phyloP scores from a whole-genome alignment of 2,329 filamentous ascomycete species.

The Talaromyces sp. region DNA sequence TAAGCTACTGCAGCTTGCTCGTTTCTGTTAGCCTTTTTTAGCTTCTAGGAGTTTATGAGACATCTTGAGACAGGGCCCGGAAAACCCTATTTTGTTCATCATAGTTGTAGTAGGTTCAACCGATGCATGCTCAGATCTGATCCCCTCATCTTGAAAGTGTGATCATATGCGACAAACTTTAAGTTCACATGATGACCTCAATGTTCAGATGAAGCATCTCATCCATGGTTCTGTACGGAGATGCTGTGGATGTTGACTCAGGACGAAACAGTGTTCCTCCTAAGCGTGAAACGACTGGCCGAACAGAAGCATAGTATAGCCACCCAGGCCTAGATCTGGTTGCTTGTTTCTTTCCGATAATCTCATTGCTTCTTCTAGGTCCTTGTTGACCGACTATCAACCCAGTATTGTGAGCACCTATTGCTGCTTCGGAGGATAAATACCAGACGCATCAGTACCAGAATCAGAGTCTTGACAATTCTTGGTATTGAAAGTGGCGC shows the following conservation, averaged over 20 bases:
- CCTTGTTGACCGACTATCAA: neutral
- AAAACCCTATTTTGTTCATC: neutral
- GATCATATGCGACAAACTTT: neutral
- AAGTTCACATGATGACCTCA: neutral
- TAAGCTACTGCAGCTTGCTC: neutral
- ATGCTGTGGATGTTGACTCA: neutral
- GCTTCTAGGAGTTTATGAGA: neutral
- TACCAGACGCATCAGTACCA: neutral
- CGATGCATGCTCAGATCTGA: neutral
- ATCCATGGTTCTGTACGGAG: neutral
- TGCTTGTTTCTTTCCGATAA: neutral
- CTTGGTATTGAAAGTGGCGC: neutral
- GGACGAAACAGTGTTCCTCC: neutral
- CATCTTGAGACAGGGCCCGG: neutral
- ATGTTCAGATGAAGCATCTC: neutral
- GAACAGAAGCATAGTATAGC: neutral
- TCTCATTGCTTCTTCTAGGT: neutral
- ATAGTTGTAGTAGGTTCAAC: neutral
- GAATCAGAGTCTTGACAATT: neutral
- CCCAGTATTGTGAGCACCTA: too few relatives aligned
- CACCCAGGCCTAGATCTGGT: neutral
- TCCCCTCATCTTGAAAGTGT: neutral
- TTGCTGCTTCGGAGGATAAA: neutral
- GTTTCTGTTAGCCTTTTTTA: neutral
- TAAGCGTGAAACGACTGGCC: neutral